These are phyloP conservation scores for Athelia psychrophila DNA, from an alignment of 1,284 basidiomycete genomes.

Conservation along the genomic window DNA sequence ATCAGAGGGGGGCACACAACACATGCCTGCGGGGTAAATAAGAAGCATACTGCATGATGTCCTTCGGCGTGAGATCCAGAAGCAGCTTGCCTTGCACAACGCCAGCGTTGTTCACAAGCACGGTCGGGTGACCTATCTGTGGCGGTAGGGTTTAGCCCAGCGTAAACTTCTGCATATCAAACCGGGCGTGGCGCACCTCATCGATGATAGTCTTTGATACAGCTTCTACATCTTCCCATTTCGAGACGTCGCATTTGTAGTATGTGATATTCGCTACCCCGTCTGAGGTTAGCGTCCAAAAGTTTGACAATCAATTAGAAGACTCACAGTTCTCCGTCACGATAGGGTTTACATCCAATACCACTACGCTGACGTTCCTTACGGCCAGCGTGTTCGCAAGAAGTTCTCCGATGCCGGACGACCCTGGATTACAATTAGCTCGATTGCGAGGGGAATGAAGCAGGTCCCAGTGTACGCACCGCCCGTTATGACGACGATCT, in stretches of 20 bases:
- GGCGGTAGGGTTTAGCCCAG: neutral
- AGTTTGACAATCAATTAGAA: neutral
- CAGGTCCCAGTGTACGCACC: too few species aligned
- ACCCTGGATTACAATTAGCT: constrained; percentile 44
- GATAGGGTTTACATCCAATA: constrained; percentile 80
- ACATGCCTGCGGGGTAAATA: too few species aligned
- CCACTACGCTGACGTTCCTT: constrained; percentile 79
- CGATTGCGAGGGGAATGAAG: too few species aligned
- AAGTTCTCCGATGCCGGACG: constrained; percentile 86
- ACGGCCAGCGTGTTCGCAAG: constrained; percentile 82
- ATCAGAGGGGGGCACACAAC: neutral
- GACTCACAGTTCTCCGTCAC: constrained; percentile 70
- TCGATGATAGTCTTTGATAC: constrained; percentile 69
- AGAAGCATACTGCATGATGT: constrained; percentile 71
- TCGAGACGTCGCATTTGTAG: constrained; percentile 89
- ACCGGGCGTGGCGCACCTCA: constrained; percentile 50
- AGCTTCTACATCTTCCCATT: constrained; percentile 76
- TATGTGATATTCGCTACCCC: constrained; percentile 71
- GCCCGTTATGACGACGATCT: constrained; percentile 88
- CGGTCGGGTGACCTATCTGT: constrained; percentile 86
- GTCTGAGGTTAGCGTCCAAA: neutral
- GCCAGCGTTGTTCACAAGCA: constrained; percentile 96
- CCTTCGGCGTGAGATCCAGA: constrained; percentile 73
- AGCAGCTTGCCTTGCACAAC: constrained; percentile 88
- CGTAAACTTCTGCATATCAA: constrained; percentile 1